These are phyloP conservation scores for Rosa hybrid DNA, from an alignment of 331 rosid genomes.

Conservation along the genomic window DNA sequence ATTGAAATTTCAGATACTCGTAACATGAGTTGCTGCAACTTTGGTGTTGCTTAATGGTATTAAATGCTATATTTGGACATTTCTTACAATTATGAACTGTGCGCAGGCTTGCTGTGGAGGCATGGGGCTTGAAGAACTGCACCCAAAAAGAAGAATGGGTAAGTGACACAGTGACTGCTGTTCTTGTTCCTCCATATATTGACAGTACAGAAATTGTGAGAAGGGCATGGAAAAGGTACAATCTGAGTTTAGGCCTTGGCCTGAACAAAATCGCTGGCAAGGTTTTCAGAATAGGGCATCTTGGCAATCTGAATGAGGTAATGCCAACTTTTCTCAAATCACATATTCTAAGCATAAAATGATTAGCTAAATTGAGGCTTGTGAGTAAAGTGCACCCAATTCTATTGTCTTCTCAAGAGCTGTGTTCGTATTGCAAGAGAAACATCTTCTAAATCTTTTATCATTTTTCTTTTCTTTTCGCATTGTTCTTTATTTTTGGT, in stretches of 20 bases:
- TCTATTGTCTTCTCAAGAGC: background rate
- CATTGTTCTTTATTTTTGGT: background rate
- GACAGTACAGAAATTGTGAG: constrained; percentile 85
- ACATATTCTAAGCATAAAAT: background rate
- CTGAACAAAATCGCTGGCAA: constrained; percentile 94
- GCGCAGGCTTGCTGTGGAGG: constrained; percentile 94
- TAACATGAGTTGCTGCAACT: background rate
- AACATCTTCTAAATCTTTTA: background rate
- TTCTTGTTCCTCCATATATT: constrained; percentile 82
- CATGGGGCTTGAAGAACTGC: constrained; percentile 99
- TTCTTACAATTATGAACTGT: constrained; percentile 20
- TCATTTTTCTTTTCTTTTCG: background rate
- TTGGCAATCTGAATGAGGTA: constrained; percentile 94
- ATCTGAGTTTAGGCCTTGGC: constrained; percentile 93
- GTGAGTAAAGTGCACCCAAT: background rate
- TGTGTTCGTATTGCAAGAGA: background rate
- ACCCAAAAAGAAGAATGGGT: constrained; percentile 92
- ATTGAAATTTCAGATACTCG: background rate
- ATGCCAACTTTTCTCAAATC: background rate
- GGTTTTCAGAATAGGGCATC: constrained; percentile 99
- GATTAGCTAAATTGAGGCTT: background rate
- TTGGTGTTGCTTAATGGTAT: background rate
- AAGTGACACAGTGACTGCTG: constrained; percentile 97
- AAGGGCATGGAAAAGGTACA: constrained; percentile 95
- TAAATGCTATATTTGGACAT: background rate